phyloP scores from a whole-genome alignment of 208 protist species.

The Strigomonas culicis region DNA sequence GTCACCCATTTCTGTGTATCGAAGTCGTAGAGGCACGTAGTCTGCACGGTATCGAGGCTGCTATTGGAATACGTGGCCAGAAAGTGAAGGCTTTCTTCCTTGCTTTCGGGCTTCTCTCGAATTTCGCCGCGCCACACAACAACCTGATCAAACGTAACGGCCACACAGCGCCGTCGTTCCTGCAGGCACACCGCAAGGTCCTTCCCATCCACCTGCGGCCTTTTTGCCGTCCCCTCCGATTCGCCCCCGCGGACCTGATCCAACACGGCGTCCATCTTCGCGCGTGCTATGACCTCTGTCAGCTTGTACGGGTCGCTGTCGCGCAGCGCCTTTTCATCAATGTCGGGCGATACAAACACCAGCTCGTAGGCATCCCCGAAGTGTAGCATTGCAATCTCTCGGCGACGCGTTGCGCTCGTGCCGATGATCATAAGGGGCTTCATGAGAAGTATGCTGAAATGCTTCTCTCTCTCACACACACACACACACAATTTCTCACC shows the following conservation, averaged over 20 bases:
- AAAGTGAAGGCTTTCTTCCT: conserved; percentile 44
- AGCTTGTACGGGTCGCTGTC: conserved; percentile 40
- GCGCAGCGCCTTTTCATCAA: conserved; percentile 79
- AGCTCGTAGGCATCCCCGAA: conserved; percentile 44
- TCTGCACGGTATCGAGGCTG: conserved; percentile 54
- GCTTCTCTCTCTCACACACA: too few species aligned
- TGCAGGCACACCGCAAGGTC: conserved; percentile 7
- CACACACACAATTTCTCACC: too few species aligned
- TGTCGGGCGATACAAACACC: conserved; percentile 63
- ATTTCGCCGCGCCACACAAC: conserved; percentile 70
- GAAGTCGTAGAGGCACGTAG: conserved; percentile 50
- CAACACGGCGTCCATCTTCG: conserved; percentile 32
- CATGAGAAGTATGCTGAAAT: conserved; percentile 4
- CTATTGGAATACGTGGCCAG: conserved; percentile 62
- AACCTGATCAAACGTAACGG: conserved; percentile 85
- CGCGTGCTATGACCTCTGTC: conserved; percentile 41
- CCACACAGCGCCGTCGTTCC: conserved; percentile 29
- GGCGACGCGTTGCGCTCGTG: conserved; percentile 56
- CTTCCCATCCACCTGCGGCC: background rate
- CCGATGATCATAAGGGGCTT: conserved; percentile 70
- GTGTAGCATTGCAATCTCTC: conserved; percentile 24
- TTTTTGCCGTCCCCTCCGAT: background rate
- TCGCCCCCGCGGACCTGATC: conserved; percentile 11
- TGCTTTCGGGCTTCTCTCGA: conserved; percentile 70
- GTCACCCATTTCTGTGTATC: conserved; percentile 19